A percentile compares a stretch with the other conserved stretches of the same genome.
phyloP scores from a whole-genome alignment of 768 basidiomycete genomes.

The Rossbeevera mucosa region DNA sequence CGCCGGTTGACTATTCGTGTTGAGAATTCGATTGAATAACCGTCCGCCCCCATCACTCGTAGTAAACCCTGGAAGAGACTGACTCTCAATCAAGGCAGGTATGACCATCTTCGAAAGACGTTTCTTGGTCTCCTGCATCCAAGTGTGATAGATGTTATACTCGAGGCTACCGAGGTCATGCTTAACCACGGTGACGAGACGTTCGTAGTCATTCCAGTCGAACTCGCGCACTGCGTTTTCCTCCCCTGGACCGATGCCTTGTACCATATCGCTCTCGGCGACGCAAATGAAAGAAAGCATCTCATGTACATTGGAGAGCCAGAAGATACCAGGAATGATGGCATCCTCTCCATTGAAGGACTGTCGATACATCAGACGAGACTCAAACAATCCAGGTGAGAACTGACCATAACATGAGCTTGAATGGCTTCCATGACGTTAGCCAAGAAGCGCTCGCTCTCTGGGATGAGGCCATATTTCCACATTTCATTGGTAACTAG shows the following conservation, averaged over 20 bases:
- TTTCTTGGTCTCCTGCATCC: constrained; percentile 99
- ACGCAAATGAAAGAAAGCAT: constrained; percentile 98
- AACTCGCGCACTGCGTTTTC: constrained; percentile 89
- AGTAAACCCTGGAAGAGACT: constrained; percentile 96
- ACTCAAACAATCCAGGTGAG: not conserved
- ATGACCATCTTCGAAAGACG: constrained; percentile 96
- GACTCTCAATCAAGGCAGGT: constrained; percentile 96
- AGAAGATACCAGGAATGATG: constrained; percentile 95
- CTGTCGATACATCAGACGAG: constrained; percentile 34
- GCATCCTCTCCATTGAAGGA: constrained; percentile 92
- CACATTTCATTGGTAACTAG: constrained; percentile 99
- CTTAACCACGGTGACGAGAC: constrained; percentile 95
- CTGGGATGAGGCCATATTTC: constrained; percentile 95
- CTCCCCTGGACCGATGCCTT: constrained; percentile 95
- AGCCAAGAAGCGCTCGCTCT: constrained; percentile 96
- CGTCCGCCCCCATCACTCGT: constrained; percentile 91
- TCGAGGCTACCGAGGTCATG: constrained; percentile 97
- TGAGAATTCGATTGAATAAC: constrained; percentile 89
- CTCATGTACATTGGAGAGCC: constrained; percentile 99
- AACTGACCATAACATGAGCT: constrained; percentile 91
- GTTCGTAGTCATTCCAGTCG: constrained; percentile 96
- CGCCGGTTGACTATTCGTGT: constrained; percentile 82
- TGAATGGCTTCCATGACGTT: constrained; percentile 99
- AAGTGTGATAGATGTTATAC: constrained; percentile 99
- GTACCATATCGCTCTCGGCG: constrained; percentile 97